Base-by-base conservation (phyloP, 2,329 filamentous ascomycete genomes). In the Beauveria asiatica region DNA sequence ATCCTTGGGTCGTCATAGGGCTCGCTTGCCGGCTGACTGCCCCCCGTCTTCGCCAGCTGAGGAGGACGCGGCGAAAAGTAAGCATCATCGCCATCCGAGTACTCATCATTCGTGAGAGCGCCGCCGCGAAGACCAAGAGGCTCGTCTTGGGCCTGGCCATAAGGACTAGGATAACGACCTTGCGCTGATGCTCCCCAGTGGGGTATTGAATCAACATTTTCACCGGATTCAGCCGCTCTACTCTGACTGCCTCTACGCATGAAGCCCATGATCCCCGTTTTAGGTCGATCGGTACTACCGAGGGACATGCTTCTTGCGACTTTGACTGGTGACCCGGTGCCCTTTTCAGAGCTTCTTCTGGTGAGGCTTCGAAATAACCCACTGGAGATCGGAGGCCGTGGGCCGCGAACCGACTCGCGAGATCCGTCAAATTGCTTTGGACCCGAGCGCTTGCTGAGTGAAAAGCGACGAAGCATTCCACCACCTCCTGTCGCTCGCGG, bases 301-400 rank as follows among this genome's bases (percentile, higher is more conserved):
- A 87, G 75, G 3, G 85, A 89, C 59, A 88, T 72, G 1, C 84
- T 86, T 30, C 86, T 78, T 54, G 78, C 78, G 17, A 85, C 72
- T 54, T 73, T 74, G 7, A 69, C 67, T 30, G 75, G 70, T 13
- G 75, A 73, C 19, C 74, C 70, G 16, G 76, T 73, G 0, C n/a
- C 75, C 71, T 62, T 67, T 33, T 69, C 66, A 13, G 70, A 70
- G 39, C 67, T 68, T 23, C 72, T 67, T 27, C 73, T 72, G 0
- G 72, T 74, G 42, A 81, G 69, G 16, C 76, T 77, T n/a, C 80
- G 75, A 63, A 80, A 72, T 3, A 81, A 64, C 1, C 76, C 72
- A n/a, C 73, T 72, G 5, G 81, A 80, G 19, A 82, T 67, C 0
- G 81, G 81, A 2, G 81, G 81, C 3, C 78, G 75, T 7, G 78